Evolutionary conservation across 1,139 yeast species (phyloP), one percentile per base, ranked within the genome.

Genomic region (Sugiyamaella pinicola): DNA sequence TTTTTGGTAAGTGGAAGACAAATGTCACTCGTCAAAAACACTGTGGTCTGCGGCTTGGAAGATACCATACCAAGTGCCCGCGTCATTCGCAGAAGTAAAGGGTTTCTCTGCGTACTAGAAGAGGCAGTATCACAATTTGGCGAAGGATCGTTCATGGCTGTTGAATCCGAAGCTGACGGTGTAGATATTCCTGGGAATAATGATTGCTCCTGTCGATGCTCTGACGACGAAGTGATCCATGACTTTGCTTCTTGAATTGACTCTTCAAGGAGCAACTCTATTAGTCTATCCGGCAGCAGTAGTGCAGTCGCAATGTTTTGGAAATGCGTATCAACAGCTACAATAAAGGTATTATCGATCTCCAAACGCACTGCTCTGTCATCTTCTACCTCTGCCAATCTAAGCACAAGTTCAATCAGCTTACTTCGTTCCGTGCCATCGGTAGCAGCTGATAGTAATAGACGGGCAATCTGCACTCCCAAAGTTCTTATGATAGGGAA

Each of bases 31-130:
- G 39, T 35, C 9, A 43, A 26, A n/a, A 33, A n/a, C 19, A 10
- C 18, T 38, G 18, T 24, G 21, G 18, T 42, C 21, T 22, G 42
- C 2, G 31, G 34, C n/a, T 15, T 29, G 4, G 38, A 12, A 2
- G 64, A 54, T 12, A 59, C 43, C 5, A 61, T 44, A 2, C 65
- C 65, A 22, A 62, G 45, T 3, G 56, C 51, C 28, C 59, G 59
- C 22, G 61, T 54, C 4, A 54, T 51, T 26, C 56, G 57, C 21
- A 62, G 44, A 17, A 46, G 15, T 15, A 21, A 29, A 28, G 49
- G 31, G 29, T 26, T 46, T 6, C 2, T 15, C 31, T 18, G 37
- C 6, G 33, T 12, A 12, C 13, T 21, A 3, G n/a, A n/a, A n/a
- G n/a, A n/a, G n/a, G 24, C 18, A 17, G 22, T 9, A 8, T 15